phyloP scores from a whole-genome alignment of 352 stramenopile species.

The Globisporangium takayamanum region DNA sequence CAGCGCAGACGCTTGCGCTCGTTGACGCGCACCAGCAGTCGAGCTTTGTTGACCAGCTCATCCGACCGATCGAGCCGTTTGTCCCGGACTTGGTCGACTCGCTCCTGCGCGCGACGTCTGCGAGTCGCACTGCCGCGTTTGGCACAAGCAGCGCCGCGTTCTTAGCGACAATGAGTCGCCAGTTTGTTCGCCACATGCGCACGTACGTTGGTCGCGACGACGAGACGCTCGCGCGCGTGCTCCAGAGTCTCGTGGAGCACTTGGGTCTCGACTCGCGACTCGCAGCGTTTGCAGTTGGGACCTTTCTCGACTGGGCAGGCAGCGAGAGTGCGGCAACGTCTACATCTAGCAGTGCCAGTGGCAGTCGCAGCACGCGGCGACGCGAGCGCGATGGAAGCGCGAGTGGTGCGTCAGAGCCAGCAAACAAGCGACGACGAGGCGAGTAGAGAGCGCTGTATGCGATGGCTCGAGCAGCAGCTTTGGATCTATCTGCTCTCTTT shows the following conservation, averaged over 20 bases:
- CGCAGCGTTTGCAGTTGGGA: slow-evolving; percentile 38
- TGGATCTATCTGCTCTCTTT: no score
- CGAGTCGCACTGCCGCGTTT: slow-evolving; percentile 42
- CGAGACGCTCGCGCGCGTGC: slow-evolving; percentile 25
- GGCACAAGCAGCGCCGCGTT: slow-evolving; percentile 40
- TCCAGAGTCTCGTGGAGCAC: slow-evolving; percentile 29
- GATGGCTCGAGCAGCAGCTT: no score
- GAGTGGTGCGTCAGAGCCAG: slow-evolving; percentile 6
- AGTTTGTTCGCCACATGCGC: slow-evolving; percentile 39
- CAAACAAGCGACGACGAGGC: slow-evolving; percentile 29
- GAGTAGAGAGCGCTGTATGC: slow-evolving; percentile 1
- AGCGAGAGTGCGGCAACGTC: no score
- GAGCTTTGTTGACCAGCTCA: slow-evolving; percentile 33
- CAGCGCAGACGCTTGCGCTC: slow-evolving; percentile 26
- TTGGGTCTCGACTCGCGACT: slow-evolving; percentile 37
- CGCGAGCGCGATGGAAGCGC: neutral
- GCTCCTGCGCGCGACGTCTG: slow-evolving; percentile 54
- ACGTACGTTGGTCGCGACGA: slow-evolving; percentile 26
- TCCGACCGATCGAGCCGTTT: slow-evolving; percentile 50
- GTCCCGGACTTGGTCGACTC: slow-evolving; percentile 47
- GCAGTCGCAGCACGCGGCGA: slow-evolving; percentile 12
- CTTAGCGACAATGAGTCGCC: slow-evolving; percentile 40
- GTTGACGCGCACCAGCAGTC: slow-evolving; percentile 19
- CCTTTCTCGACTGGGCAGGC: slow-evolving; percentile 27
- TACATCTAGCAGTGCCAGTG: no score